Evolutionary conservation across 1,139 yeast genomes (phyloP).

Genomic region (Dujonia santamariae): DNA sequence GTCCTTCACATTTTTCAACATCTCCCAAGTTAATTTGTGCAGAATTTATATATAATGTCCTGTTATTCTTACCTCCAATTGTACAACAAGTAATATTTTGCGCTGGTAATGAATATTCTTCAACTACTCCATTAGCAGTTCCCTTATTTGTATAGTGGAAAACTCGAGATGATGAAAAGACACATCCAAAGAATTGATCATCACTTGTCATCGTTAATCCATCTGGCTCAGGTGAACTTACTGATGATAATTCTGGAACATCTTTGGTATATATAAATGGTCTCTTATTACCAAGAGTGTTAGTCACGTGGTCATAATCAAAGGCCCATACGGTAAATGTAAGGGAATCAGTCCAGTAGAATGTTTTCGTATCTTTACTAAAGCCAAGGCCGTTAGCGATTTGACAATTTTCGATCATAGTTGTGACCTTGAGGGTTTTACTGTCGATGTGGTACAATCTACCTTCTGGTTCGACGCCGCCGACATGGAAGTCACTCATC

Average conservation of each 20-base stretch:
- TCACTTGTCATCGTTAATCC: conserved; percentile 66
- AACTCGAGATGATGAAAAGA: conserved; percentile 61
- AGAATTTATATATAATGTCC: conserved; percentile 66
- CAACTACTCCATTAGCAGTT: conserved; percentile 31
- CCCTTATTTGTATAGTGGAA: conserved; percentile 53
- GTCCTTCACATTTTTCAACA: conserved; percentile 9
- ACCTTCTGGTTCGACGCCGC: conserved; percentile 36
- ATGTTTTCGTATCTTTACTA: conserved; percentile 43
- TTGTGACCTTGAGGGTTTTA: conserved; percentile 28
- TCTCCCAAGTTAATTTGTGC: conserved; percentile 52
- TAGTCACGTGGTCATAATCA: conserved; percentile 52
- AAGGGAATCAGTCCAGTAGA: conserved; percentile 74
- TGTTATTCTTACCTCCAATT: conserved; percentile 59
- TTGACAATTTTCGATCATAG: conserved; percentile 33
- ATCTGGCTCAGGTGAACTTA: conserved; percentile 64
- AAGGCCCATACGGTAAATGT: conserved; percentile 57
- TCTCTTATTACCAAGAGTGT: conserved; percentile 42
- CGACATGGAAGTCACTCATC: conserved; percentile 56
- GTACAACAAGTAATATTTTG: conserved; percentile 65
- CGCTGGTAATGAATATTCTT: conserved; percentile 59
- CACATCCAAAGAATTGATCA: conserved; percentile 66
- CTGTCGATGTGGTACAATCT: conserved; percentile 38
- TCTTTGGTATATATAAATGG: conserved; percentile 41
- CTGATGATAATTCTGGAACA: conserved; percentile 15
- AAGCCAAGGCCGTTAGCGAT: conserved; percentile 86